Base-by-base conservation (phyloP, 2,329 filamentous ascomycete species). In the Teratosphaeria epicoccoides region DNA sequence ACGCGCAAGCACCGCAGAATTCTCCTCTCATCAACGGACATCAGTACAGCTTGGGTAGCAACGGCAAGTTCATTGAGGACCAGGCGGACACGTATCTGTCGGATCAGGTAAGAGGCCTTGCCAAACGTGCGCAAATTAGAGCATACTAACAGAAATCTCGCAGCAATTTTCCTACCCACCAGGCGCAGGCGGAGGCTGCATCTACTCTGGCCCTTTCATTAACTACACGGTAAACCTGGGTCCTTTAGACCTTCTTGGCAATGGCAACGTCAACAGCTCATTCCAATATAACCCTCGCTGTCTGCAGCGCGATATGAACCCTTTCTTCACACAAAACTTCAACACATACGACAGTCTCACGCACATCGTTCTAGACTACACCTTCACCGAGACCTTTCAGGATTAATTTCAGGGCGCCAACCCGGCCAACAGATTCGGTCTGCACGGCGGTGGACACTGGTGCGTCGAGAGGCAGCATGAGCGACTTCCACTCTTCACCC, bases 181-280 rank as follows among this genome's bases (percentile, higher is more conserved):
- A 0, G 79, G 76, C n/a, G 70, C 70, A 0, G 79, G 79, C 12
- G 78, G 79, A 37, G 79, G 79, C 1, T 81, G 78, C 59, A 68
- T 82, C 2, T 68, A 62, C 12, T 69, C 66, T 0, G 78, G 78
- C 0, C 77, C 77, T 0, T 79, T 80, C 65, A 71, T 68, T 57
- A 68, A 78, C 55, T 62, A 58, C 50, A 59, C 56, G n/a, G 55
- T 66, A 53, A 61, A 66, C 47, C 59, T 67, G 24, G 64, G 64
- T 3, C 63, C 65, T 4, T 53, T 67, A 17, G 57, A 59, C 45
- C 52, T 59, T 10, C 61, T 62, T 9, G 63, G 63, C 52, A 51
- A 57, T 29, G 49, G 60, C 52, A 65, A 65, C 51, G 65, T 65
- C 47, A 51, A 60, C 46, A 57, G 54, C 24, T 50, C 56, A 6